Conservation (phyloP, 192 early-diverging fungal species). For the Gigaspora rosea region DNA sequence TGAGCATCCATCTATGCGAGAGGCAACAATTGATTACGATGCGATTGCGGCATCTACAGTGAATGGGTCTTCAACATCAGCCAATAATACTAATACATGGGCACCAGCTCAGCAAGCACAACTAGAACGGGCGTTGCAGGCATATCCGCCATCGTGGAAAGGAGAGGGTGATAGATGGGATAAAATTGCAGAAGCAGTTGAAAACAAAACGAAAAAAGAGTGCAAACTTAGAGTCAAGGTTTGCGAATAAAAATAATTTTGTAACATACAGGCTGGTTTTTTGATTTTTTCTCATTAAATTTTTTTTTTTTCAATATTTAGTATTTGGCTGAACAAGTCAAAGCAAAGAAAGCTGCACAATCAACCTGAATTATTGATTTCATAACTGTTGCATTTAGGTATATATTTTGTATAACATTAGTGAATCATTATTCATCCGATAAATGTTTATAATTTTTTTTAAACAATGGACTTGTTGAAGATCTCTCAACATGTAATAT, state of each 20-base stretch:
- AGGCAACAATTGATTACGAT: slow-evolving; percentile 55
- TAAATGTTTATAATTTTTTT: too few species aligned
- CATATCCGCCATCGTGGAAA: slow-evolving; percentile 58
- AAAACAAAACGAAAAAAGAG: slow-evolving; percentile 63
- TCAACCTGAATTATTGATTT: not conserved
- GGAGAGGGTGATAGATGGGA: slow-evolving; percentile 67
- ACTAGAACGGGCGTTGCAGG: slow-evolving; percentile 60
- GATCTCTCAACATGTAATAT: too few species aligned
- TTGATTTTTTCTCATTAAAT: not conserved
- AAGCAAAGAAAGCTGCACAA: slow-evolving; percentile 44
- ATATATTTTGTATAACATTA: too few species aligned
- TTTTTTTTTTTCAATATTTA: slow-evolving; percentile 22
- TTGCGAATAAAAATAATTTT: not conserved
- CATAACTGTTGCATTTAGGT: not conserved
- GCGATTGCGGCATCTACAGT: slow-evolving; percentile 3
- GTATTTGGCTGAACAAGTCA: slow-evolving; percentile 52
- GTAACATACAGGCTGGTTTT: not conserved
- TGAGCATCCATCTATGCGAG: slow-evolving; percentile 36
- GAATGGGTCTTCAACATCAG: slow-evolving; percentile 3
- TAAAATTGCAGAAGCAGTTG: slow-evolving; percentile 58
- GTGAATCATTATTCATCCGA: too few species aligned
- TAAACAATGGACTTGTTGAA: too few species aligned
- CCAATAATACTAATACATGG: slow-evolving; percentile 46
- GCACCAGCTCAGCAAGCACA: slow-evolving; percentile 52
- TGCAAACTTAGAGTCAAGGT: slow-evolving; percentile 66